A percentile compares a stretch with the other conserved stretches of the same genome.
Conservation (phyloP, 2,329 filamentous ascomycete species). For the Arthrinium puccinioides region DNA sequence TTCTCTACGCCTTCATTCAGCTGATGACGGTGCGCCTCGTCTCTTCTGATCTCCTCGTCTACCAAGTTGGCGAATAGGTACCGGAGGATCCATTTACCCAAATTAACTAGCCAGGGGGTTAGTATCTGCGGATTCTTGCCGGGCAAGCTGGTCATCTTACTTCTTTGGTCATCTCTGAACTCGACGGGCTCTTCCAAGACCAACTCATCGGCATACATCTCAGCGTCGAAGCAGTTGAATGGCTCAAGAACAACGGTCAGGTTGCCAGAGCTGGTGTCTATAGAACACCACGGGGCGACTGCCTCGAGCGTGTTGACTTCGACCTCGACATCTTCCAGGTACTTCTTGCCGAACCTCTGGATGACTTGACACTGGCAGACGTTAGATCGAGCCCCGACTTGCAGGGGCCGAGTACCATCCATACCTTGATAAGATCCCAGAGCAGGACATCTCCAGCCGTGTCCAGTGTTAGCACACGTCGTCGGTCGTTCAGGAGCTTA, state of each 20-base stretch:
- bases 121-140: slow-evolving; percentile 4
- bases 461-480: slow-evolving; percentile 82
- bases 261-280: slow-evolving; percentile 88
- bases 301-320: slow-evolving; percentile 82
- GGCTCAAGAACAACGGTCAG: slow-evolving; percentile 87
- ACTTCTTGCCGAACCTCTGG: slow-evolving; percentile 86
- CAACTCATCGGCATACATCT: slow-evolving; percentile 92
- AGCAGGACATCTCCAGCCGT: slow-evolving; percentile 90
- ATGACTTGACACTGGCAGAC: slow-evolving; percentile 67
- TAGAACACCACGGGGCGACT: slow-evolving; percentile 92
- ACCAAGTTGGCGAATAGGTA: slow-evolving; percentile 87
- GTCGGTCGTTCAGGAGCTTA: slow-evolving; percentile 81
- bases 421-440: slow-evolving; percentile 85
- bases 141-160: slow-evolving; percentile 39
- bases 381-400: slow-evolving; percentile 10
- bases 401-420: slow-evolving; percentile 11
- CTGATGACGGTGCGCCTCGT: slow-evolving; percentile 64
- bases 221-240: slow-evolving; percentile 94
- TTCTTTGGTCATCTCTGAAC: slow-evolving; percentile 89
- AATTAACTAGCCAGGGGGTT: slow-evolving; percentile 60
- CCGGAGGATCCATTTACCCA: slow-evolving; percentile 92
- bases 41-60: slow-evolving; percentile 80
- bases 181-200: slow-evolving; percentile 65
- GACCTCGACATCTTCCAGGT: slow-evolving; percentile 85
- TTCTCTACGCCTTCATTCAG: slow-evolving; percentile 58